Percentiles rank a stretch among this genome's conserved stretches.
Conservation (phyloP, 1,284 basidiomycete species). For the Boletus smithii region DNA sequence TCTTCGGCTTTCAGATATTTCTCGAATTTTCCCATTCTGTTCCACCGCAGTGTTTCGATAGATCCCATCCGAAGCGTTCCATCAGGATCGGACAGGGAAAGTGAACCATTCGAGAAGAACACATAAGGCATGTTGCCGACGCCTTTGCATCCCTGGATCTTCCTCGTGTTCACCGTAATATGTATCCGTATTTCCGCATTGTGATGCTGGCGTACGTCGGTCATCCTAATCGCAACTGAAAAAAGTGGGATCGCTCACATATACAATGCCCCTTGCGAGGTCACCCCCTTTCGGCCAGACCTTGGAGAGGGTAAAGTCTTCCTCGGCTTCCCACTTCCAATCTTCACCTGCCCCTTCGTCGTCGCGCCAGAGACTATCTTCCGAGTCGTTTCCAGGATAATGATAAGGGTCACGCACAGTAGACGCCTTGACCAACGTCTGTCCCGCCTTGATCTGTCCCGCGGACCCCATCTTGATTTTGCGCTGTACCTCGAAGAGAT, state of each 20-base stretch:
- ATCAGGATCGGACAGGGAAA: slow-evolving; percentile 26
- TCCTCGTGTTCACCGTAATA: slow-evolving; percentile 53
- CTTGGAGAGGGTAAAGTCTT: slow-evolving; percentile 54
- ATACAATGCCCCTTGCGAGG: slow-evolving; percentile 50
- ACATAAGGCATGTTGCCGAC: slow-evolving; percentile 56
- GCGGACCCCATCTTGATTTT: slow-evolving; percentile 43
- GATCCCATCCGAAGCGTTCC: slow-evolving; percentile 23
- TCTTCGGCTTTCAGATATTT: slow-evolving; percentile 26
- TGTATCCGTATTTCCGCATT: slow-evolving; percentile 51
- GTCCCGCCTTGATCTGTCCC: slow-evolving; percentile 52
- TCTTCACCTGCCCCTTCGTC: slow-evolving; percentile 23
- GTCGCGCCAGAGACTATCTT: slow-evolving; percentile 26
- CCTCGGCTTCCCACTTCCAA: slow-evolving; percentile 64
- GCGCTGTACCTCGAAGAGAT: slow-evolving; percentile 59
- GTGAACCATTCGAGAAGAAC: slow-evolving; percentile 49
- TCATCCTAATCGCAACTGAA: neutral
- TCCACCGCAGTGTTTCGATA: slow-evolving; percentile 29
- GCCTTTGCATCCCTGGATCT: slow-evolving; percentile 50
- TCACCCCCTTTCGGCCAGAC: slow-evolving; percentile 54
- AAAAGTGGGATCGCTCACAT: slow-evolving; percentile 42
- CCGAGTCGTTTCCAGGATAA: slow-evolving; percentile 35
- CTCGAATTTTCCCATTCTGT: slow-evolving; percentile 28
- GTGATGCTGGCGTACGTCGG: slow-evolving; percentile 45
- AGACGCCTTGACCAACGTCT: slow-evolving; percentile 52
- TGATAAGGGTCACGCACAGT: slow-evolving; percentile 54